Evolutionary conservation across 2,329 filamentous ascomycete genomes (phyloP).

Genomic region (Paecilomyces sp.): DNA sequence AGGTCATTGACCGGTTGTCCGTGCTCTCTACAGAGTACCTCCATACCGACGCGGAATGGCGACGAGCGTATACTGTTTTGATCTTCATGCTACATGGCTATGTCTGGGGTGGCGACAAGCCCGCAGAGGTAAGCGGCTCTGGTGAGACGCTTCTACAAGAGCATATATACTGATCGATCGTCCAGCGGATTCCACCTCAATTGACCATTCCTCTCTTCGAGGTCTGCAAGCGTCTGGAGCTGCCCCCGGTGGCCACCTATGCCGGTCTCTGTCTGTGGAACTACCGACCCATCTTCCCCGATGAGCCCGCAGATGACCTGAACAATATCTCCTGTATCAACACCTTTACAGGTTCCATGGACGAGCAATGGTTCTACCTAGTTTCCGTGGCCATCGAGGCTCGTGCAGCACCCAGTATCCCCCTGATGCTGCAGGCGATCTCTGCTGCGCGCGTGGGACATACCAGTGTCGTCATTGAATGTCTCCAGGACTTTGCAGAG

Average conservation of each 20-base stretch:
- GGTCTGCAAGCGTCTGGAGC: conserved; percentile 69
- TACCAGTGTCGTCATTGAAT: conserved; percentile 62
- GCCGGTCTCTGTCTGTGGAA: conserved; percentile 93
- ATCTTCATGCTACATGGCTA: conserved; percentile 78
- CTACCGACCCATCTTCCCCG: conserved; percentile 81
- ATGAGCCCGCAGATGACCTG: conserved; percentile 73
- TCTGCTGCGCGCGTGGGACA: conserved; percentile 67
- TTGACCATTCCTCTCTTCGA: conserved; percentile 77
- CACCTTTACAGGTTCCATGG: conserved; percentile 88
- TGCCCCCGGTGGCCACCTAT: conserved; percentile 91
- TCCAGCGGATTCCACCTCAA: conserved; percentile 62
- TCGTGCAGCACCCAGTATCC: conserved; percentile 76
- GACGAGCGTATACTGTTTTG: conserved; percentile 73
- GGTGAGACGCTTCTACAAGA: neutral
- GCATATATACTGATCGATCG: conserved; percentile 1
- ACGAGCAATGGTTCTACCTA: conserved; percentile 98
- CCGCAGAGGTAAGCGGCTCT: conserved; percentile 54
- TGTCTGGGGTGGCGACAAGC: conserved; percentile 76
- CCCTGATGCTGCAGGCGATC: conserved; percentile 83
- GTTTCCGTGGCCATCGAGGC: conserved; percentile 94
- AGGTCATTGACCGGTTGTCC: conserved; percentile 72
- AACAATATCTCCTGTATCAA: conserved; percentile 82
- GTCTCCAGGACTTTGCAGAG: conserved; percentile 77
- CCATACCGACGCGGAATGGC: conserved; percentile 81
- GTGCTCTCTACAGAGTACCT: conserved; percentile 77